Percentiles rank a stretch among this genome's conserved stretches.
phyloP scores from a whole-genome alignment of 1,284 basidiomycete species.

The Rhodotorula glutinis region DNA sequence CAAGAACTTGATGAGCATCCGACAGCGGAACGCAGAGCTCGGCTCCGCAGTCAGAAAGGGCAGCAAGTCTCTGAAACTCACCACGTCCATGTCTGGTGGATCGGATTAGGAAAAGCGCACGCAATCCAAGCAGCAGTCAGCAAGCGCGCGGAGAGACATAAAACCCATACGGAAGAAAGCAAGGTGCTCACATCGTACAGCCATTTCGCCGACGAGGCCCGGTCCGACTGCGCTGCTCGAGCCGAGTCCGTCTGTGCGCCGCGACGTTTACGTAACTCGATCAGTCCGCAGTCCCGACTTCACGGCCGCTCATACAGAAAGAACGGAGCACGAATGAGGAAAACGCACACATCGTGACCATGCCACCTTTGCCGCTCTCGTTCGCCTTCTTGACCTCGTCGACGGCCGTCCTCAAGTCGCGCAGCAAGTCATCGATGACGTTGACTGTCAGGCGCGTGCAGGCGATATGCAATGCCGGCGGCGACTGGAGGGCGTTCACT shows the following conservation, averaged over 20 bases:
- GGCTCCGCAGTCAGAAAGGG: no score
- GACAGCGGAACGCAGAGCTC: no score
- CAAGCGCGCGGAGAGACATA: no score
- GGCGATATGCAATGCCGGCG: conserved; percentile 86
- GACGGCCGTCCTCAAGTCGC: conserved; percentile 74
- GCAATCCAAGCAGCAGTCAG: no score
- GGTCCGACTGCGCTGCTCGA: conserved; percentile 82
- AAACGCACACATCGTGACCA: conserved; percentile 73
- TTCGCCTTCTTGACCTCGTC: conserved; percentile 53
- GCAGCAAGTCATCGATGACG: conserved; percentile 65
- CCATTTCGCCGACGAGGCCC: conserved; percentile 79
- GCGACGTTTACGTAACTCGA: no score
- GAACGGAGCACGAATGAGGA: conserved; percentile 21
- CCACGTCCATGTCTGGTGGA: conserved; percentile 36
- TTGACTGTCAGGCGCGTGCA: conserved; percentile 79
- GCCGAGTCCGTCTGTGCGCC: conserved; percentile 62
- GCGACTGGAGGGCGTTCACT: conserved; percentile 74
- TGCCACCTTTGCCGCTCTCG: conserved; percentile 59
- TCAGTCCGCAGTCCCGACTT: background rate
- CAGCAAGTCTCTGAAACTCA: no score
- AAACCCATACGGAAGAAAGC: no score
- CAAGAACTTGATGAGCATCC: no score
- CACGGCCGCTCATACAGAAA: background rate
- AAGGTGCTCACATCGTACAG: conserved; percentile 52
- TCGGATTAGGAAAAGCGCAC: no score